Base-by-base conservation (phyloP, 768 basidiomycete species). In the Trametes gibbosa region DNA sequence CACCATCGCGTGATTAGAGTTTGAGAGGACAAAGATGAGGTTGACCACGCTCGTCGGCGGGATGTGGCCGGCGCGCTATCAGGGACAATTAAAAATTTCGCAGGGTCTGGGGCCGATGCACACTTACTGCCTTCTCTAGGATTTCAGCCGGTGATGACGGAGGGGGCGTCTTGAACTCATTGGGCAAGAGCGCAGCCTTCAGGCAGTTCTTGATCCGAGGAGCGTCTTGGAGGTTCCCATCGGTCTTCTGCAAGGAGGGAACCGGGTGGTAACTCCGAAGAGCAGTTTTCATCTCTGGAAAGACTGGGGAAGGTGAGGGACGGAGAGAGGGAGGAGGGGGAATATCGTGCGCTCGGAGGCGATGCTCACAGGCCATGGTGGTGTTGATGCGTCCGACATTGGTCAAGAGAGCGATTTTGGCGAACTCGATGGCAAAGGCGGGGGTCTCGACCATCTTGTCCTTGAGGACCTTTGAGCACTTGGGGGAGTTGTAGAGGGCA, bases 311-410 rank as follows among this genome's bases (percentile, higher is more conserved):
- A 50, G 58, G 59, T 70, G 45, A 72, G 54, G 34, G 41, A 48
- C 51, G 23, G 32, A 24, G 37, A n/a, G 8, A 2, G 21, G 64
- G 25, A 58, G 42, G 51, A 63, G 54, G 39, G 37, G 35, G 47
- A 41, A 29, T 23, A 1, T 16, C 4, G 2, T 23, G 9, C 10
- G 17, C 2, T 5, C 7, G 32, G 27, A 8, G 19, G 27, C 5
- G 60, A 55, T 61, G 72, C 85, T 76, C 74, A 89, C 85, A 87
- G 51, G 92, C 92, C 84, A 94, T 87, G 32, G 93, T 95, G 39
- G 94, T 95, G 69, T 95, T 95, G 74, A 95, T 90, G 62, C 92
- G 79, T 24, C 93, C 93, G 47, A 94, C 89, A 68, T 96, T 96
- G 51, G 92, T 91, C 53, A 95, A 77, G 34, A 95, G 78, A 25